These are phyloP conservation scores for Tuber melanosporum DNA, from an alignment of 495 filamentous ascomycete species.

Conservation along the genomic window DNA sequence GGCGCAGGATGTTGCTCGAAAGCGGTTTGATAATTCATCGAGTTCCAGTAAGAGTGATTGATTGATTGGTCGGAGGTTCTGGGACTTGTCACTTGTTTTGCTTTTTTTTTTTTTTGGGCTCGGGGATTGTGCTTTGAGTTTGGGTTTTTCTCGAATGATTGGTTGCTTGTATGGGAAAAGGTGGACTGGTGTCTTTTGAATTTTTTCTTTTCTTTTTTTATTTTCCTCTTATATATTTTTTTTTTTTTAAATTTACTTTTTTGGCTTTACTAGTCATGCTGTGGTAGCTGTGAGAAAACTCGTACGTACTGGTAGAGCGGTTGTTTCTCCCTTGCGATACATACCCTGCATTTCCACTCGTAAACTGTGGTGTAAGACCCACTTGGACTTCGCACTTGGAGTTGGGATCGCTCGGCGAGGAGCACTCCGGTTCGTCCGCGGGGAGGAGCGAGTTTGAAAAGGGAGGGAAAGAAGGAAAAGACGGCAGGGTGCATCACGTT, in stretches of 20 bases:
- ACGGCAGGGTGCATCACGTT: not conserved
- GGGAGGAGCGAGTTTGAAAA: not conserved
- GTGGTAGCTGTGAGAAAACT: not conserved
- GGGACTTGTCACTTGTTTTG: not conserved
- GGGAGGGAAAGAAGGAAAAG: not conserved
- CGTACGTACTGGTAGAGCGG: not conserved
- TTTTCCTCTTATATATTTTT: no score
- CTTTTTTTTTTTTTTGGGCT: constrained; percentile 4
- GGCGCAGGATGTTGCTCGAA: constrained; percentile 3
- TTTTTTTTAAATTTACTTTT: not conserved
- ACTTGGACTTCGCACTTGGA: constrained; percentile 1
- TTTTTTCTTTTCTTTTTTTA: not conserved
- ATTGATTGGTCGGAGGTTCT: not conserved
- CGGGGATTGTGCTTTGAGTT: not conserved
- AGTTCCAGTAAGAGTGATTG: not conserved
- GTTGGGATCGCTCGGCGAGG: not conserved
- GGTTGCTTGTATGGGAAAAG: not conserved
- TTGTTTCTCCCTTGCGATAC: not conserved
- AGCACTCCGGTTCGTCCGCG: not conserved
- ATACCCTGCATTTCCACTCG: not conserved
- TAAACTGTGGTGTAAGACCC: constrained; percentile 2
- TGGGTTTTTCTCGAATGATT: not conserved
- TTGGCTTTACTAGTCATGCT: not conserved
- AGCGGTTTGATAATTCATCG: constrained; percentile 1
- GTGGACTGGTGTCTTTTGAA: not conserved